These are phyloP conservation scores for Leccinum variicolor DNA, from an alignment of 768 basidiomycete genomes.

Conservation along the genomic window DNA sequence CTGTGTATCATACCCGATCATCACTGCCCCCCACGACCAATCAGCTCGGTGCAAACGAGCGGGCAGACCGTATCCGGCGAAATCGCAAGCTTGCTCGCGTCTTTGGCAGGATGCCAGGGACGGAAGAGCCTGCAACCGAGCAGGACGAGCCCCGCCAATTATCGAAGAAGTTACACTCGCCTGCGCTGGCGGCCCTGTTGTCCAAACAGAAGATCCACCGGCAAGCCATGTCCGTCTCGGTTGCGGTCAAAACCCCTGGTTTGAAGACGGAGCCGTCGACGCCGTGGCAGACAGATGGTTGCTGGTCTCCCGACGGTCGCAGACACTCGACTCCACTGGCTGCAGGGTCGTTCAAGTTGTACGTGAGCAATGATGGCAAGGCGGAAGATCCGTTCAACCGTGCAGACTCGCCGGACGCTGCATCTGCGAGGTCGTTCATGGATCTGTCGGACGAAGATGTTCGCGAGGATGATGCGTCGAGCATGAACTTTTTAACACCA, in stretches of 20 bases:
- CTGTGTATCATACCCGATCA: constrained; percentile 6
- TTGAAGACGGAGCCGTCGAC: constrained; percentile 22
- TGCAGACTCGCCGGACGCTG: constrained; percentile 14
- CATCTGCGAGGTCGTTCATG: constrained; percentile 47
- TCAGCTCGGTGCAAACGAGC: constrained; percentile 57
- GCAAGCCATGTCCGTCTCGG: constrained; percentile 30
- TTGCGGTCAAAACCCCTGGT: constrained; percentile 18
- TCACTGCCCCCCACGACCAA: constrained; percentile 64
- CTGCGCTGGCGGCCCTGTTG: constrained; percentile 27
- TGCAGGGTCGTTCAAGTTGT: constrained; percentile 41
- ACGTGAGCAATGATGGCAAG: constrained; percentile 7
- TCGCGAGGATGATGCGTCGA: constrained; percentile 30
- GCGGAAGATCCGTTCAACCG: constrained; percentile 5
- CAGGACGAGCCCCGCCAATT: constrained; percentile 21
- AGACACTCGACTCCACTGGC: constrained; percentile 56
- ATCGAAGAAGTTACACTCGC: constrained; percentile 22
- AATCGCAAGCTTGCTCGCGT: constrained; percentile 77
- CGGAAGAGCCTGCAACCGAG: constrained; percentile 32
- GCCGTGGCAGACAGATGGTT: constrained; percentile 36
- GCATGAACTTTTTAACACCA: constrained; percentile 29
- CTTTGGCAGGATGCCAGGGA: constrained; percentile 66
- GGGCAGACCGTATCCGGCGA: constrained; percentile 68
- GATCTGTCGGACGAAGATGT: constrained; percentile 66
- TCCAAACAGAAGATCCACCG: constrained; percentile 30
- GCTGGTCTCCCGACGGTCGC: constrained; percentile 33